A percentile compares a stretch with the other conserved stretches of the same genome.
phyloP scores from a whole-genome alignment of 1,139 yeast species.

The Pichia inconspicua region DNA sequence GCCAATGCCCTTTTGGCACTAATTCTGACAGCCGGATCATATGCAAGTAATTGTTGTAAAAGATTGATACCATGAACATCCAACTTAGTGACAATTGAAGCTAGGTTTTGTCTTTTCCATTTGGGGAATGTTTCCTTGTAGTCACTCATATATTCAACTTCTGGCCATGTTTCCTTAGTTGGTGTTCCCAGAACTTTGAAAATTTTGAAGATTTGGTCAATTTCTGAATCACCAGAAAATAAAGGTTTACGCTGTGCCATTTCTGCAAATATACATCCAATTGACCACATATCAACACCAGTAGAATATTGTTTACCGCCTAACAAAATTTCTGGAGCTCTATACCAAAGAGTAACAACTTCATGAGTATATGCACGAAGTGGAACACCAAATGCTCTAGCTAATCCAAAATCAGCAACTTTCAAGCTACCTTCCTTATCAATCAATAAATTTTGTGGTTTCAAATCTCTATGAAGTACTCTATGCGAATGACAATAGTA shows the following conservation, averaged over 20 bases:
- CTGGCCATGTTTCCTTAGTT: conserved; percentile 92
- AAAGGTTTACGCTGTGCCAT: conserved; percentile 95
- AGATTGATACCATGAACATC: conserved; percentile 81
- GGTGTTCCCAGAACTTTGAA: conserved; percentile 94
- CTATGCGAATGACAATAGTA: conserved; percentile 94
- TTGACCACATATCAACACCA: conserved; percentile 98
- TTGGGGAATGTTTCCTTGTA: conserved; percentile 94
- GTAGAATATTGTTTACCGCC: conserved; percentile 98
- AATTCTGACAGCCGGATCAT: conserved; percentile 90
- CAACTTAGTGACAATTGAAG: conserved; percentile 68
- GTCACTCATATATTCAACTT: conserved; percentile 87
- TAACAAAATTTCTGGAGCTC: conserved; percentile 91
- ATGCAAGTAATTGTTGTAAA: conserved; percentile 69
- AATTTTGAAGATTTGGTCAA: conserved; percentile 93
- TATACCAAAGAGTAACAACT: conserved; percentile 95
- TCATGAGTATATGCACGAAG: conserved; percentile 94
- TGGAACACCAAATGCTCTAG: conserved; percentile 96
- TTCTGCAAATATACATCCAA: conserved; percentile 97
- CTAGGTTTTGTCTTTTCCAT: conserved; percentile 73
- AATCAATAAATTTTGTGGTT: conserved; percentile 91
- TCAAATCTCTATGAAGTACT: conserved; percentile 89
- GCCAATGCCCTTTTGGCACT: conserved; percentile 88
- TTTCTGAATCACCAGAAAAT: conserved; percentile 96
- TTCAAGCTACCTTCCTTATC: conserved; percentile 93
- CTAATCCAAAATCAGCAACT: conserved; percentile 94